Base-by-base conservation (phyloP, 768 basidiomycete genomes). In the Boletus edulis region DNA sequence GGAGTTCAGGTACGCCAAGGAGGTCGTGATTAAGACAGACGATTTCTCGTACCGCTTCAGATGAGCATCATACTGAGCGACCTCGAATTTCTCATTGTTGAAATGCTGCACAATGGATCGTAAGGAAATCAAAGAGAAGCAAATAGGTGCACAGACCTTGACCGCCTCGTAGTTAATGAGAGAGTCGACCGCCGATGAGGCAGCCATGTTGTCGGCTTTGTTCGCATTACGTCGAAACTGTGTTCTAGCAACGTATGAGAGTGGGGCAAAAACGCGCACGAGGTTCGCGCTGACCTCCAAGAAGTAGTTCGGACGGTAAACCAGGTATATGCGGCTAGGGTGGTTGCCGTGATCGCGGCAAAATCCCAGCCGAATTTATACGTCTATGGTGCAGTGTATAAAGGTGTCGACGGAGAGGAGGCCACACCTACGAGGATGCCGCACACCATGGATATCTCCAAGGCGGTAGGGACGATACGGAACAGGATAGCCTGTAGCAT, bases 301-400 rank as follows among this genome's bases (percentile, higher is more conserved):
- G 94, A 85, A 2, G 97, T 99, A 1, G 97, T 98, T 46, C 85
- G 83, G 34, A 99, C 86, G 1, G 97, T 99, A 68, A 96, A 99
- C 94, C 94, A 98, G 0, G 94, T 91, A 68, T 99, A 99, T 4
- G 89, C 83, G 3, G 80, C 89, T 79, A 99, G 84, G 0, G 96
- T 91, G 2, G 81, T 71, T 2, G 84, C 79, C 0, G 95, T 98
- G 43, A 98, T 85, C 3, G 89, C 92, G 5, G 97, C 96, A 71
- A 95, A 99, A 68, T 97, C 88, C 88, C 89, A 94, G 10, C 97
- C 97, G 65, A 97, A 99, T 67, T 98, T 96, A 65, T 91, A 98
- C 2, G 93, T 95, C 94, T 97, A 20, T 15, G 31, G 49, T 32
- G 50, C 10, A 29, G 47, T 57, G 40, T 53, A 32, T 18, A 49